These are phyloP conservation scores for Paramecium pentaurelia DNA, from an alignment of 73 alveolate genomes.

Conservation along the genomic window DNA sequence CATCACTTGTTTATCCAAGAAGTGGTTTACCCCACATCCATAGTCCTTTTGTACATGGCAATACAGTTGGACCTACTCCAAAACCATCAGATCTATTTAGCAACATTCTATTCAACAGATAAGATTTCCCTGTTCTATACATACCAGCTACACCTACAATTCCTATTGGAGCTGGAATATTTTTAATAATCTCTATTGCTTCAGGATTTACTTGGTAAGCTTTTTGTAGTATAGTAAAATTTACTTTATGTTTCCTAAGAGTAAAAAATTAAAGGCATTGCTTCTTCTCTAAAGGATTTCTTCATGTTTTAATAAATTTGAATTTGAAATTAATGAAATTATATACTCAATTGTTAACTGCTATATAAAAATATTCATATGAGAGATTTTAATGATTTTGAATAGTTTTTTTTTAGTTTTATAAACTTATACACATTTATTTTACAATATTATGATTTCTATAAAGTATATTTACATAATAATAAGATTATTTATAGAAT, in stretches of 20 bases:
- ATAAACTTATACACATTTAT: background rate
- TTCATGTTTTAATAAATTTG: slow-evolving; percentile 10
- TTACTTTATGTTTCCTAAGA: slow-evolving; percentile 14
- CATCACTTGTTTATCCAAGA: slow-evolving; percentile 82
- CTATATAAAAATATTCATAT: background rate
- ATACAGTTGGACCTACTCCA: slow-evolving; percentile 94
- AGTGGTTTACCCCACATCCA: slow-evolving; percentile 95
- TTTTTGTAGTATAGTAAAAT: background rate
- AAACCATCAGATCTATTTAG: slow-evolving; percentile 89
- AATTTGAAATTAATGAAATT: slow-evolving; percentile 33
- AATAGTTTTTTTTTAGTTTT: background rate
- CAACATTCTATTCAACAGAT: slow-evolving; percentile 93
- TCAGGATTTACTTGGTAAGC: slow-evolving; percentile 68
- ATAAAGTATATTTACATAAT: background rate
- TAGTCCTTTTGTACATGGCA: slow-evolving; percentile 94
- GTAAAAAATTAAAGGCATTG: slow-evolving; percentile 23
- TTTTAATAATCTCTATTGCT: slow-evolving; percentile 79
- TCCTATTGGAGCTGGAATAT: slow-evolving; percentile 84
- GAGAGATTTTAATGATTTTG: background rate
- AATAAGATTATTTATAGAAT: background rate
- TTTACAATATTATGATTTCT: background rate
- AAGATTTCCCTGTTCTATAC: slow-evolving; percentile 97
- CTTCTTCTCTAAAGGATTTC: slow-evolving; percentile 36
- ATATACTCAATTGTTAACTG: background rate
- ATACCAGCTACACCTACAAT: slow-evolving; percentile 97